These are phyloP conservation scores for Lodderomyces theae DNA, from an alignment of 1,139 yeast genomes.

Conservation along the genomic window DNA sequence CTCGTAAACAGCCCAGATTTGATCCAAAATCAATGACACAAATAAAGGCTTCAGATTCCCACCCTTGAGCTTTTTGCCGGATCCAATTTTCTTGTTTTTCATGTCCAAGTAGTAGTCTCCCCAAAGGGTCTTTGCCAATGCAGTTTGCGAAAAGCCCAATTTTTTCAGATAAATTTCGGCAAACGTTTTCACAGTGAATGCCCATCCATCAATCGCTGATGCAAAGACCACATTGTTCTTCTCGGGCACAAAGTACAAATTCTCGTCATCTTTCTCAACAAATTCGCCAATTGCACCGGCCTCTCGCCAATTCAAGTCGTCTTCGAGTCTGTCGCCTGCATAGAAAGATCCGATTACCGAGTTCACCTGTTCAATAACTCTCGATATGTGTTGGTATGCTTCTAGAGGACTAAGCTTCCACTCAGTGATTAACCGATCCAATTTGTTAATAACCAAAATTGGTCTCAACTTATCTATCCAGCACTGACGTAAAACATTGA, in stretches of 20 bases:
- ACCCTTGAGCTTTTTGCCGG: constrained; percentile 51
- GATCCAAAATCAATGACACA: constrained; percentile 83
- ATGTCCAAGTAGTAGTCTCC: constrained; percentile 91
- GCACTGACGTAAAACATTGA: constrained; percentile 90
- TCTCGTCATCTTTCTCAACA: constrained; percentile 77
- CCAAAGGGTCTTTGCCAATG: constrained; percentile 87
- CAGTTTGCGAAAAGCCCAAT: constrained; percentile 78
- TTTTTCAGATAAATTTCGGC: constrained; percentile 83
- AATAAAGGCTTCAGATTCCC: constrained; percentile 67
- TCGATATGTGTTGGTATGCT: constrained; percentile 76
- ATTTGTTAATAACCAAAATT: constrained; percentile 84
- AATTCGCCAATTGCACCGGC: constrained; percentile 54
- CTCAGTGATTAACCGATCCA: constrained; percentile 83
- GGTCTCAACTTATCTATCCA: constrained; percentile 94
- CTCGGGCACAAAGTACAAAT: constrained; percentile 85
- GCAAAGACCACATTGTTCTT: constrained; percentile 91
- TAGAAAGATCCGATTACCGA: constrained; percentile 91
- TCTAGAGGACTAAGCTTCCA: constrained; percentile 79
- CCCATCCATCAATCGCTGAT: constrained; percentile 97
- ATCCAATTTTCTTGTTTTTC: constrained; percentile 78
- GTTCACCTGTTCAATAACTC: constrained; percentile 87
- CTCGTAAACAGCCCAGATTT: constrained; percentile 88
- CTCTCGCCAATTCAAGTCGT: constrained; percentile 82
- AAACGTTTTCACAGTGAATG: constrained; percentile 85
- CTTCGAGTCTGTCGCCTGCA: constrained; percentile 92